phyloP scores from a whole-genome alignment of 148 eudicot genomes.

The Vaccinium corymbosum region DNA sequence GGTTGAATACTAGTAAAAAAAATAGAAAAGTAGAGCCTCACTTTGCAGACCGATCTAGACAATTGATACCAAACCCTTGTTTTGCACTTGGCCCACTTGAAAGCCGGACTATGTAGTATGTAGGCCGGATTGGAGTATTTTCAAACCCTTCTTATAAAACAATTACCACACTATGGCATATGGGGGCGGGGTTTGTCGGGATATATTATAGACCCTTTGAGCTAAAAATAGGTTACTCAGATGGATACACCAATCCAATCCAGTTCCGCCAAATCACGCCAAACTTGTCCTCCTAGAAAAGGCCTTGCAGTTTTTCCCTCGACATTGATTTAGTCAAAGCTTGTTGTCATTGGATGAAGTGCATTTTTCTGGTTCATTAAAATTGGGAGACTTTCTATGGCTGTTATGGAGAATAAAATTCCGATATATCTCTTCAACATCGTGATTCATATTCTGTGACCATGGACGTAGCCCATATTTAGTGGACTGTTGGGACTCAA shows the following conservation, averaged over 20 bases:
- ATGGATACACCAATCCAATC: neutral
- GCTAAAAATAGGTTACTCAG: neutral
- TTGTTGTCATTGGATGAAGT: neutral
- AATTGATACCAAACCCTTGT: neutral
- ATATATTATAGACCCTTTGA: neutral
- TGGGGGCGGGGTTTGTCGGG: neutral
- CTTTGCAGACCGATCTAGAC: too few relatives aligned
- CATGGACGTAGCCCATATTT: too few relatives aligned
- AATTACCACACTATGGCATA: too few relatives aligned
- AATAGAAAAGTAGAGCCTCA: too few relatives aligned
- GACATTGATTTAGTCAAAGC: too few relatives aligned
- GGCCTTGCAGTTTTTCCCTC: neutral
- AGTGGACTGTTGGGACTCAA: neutral
- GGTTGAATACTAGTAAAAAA: neutral
- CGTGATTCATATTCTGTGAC: too few relatives aligned
- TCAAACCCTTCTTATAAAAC: neutral
- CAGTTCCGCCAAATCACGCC: neutral
- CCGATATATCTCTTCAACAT: too few relatives aligned
- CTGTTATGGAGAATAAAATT: too few relatives aligned
- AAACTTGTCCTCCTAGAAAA: neutral
- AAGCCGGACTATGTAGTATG: neutral
- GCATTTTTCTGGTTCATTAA: too few relatives aligned
- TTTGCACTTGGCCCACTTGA: neutral
- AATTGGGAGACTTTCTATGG: too few relatives aligned
- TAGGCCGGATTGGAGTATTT: neutral